Percentiles rank a stretch among this genome's conserved stretches.
Conservation (phyloP, 139 green algal species). For the Coelastrella sp. region DNA sequence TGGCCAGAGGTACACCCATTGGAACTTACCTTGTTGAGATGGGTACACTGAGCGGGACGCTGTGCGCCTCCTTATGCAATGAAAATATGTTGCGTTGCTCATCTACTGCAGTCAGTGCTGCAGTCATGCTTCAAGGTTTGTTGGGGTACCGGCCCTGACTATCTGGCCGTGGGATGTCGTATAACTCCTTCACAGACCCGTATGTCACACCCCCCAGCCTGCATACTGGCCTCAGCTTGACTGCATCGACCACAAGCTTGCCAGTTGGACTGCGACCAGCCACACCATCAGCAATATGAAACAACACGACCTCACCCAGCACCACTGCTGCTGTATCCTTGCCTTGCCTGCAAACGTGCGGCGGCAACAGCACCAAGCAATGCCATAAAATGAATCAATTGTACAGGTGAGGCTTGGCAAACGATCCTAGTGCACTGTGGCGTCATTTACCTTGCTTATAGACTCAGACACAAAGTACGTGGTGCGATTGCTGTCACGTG, state of each 20-base stretch:
- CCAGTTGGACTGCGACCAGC: constrained; percentile 58
- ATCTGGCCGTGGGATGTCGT: constrained; percentile 81
- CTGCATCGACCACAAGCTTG: constrained; percentile 79
- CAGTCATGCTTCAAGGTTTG: not conserved
- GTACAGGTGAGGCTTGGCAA: not conserved
- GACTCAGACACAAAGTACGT: not conserved
- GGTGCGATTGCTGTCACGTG: too few relatives aligned
- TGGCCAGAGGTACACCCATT: too few relatives aligned
- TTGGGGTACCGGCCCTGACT: not conserved
- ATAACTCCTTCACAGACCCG: constrained; percentile 64
- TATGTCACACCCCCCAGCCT: constrained; percentile 88
- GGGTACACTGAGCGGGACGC: too few relatives aligned
- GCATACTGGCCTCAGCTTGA: constrained; percentile 69
- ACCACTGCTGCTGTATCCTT: constrained; percentile 70
- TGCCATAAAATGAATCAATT: not conserved
- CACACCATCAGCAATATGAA: constrained; percentile 84
- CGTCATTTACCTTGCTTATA: not conserved
- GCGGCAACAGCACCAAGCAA: constrained; percentile 24
- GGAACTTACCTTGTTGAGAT: too few relatives aligned
- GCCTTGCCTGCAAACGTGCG: constrained; percentile 27
- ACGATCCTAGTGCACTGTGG: not conserved
- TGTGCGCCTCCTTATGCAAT: too few relatives aligned
- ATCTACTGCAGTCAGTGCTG: too few relatives aligned
- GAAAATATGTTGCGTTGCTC: too few relatives aligned
- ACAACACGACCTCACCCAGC: constrained; percentile 87